Evolutionary conservation across 768 basidiomycete genomes (phyloP), one percentile per base, ranked within the genome.

Genomic region (Boletus bicolor): DNA sequence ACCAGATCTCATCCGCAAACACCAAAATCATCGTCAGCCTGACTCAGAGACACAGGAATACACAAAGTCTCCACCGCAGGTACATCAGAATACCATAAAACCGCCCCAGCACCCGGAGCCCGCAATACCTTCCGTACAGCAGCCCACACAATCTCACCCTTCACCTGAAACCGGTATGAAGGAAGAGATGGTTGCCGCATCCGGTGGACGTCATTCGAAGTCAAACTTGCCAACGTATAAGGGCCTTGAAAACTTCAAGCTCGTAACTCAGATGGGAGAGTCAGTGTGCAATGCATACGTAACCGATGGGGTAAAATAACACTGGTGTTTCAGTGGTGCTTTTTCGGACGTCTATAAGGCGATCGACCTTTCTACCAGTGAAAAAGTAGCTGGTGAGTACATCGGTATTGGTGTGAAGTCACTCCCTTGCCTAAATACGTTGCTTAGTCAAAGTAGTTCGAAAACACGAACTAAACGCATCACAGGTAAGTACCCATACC

Each of bases 291-390:
- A 4, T 5, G 26, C 30, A 36, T 7, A 11, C 46, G 53, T 50
- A 54, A 36, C 43, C 44, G 54, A 53, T 48, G 53, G 45, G 44
- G 51, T 45, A 36, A 37, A 54, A 53, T 56, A 47, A 70, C 64
- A 42, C 39, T 41, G 51, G 56, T 38, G 54, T 71, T 56, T 34
- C 64, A 91, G 86, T 65, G 96, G 96, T 56, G 96, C 96, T 42
- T 99, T 99, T 71, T 98, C 95, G n/a, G 93, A 97, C 68, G 96
- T 99, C 9, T 99, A 96, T 80, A 91, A 91, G 69, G 96, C 93
- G 14, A 64, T 88, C 52, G 90, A 98, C 69, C 78, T 83, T 46
- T 75, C 78, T 37, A 87, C 85, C 11, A 85, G 86, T 41, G 80
- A 85, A 65, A 88, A 85, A 71, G 87, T 94, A 43, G 95, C 95